Percentiles rank a stretch among this genome's conserved stretches.
These are phyloP conservation scores for Truncatella angustata DNA, from an alignment of 2,329 filamentous ascomycete genomes.

Conservation along the genomic window DNA sequence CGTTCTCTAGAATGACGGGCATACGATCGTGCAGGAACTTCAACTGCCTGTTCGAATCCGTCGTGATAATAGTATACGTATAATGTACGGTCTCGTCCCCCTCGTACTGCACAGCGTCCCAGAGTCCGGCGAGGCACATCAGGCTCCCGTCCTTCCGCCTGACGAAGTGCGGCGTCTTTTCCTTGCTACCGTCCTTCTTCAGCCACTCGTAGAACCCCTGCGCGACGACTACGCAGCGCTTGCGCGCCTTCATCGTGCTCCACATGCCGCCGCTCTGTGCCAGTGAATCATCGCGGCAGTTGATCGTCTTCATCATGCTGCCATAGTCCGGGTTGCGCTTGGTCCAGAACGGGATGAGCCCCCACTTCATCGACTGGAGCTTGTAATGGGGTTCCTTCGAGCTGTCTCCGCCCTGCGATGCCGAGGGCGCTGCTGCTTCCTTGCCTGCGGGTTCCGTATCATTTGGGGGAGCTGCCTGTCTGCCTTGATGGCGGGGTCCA, in stretches of 20 bases:
- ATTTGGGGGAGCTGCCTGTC: neutral
- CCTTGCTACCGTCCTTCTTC: conserved; percentile 67
- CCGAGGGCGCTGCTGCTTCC: conserved; percentile 15
- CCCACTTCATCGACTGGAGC: conserved; percentile 94
- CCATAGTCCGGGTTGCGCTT: conserved; percentile 78
- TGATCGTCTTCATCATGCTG: conserved; percentile 83
- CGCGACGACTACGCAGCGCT: conserved; percentile 83
- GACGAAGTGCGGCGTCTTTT: conserved; percentile 82
- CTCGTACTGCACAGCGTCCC: conserved; percentile 84
- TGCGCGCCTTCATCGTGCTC: conserved; percentile 84
- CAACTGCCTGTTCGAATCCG: conserved; percentile 77
- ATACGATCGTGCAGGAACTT: conserved; percentile 91
- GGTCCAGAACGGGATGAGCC: conserved; percentile 89
- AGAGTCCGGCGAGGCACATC: conserved; percentile 88
- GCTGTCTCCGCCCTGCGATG: conserved; percentile 19
- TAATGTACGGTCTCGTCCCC: conserved; percentile 62
- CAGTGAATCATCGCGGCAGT: conserved; percentile 88
- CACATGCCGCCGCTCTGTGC: conserved; percentile 78
- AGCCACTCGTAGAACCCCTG: conserved; percentile 98
- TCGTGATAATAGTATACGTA: conserved; percentile 94
- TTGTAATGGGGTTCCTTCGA: conserved; percentile 61
- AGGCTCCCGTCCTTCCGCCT: conserved; percentile 78
- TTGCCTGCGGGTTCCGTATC: conserved; percentile 12
- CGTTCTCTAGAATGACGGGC: conserved; percentile 85
- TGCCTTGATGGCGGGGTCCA: conserved; percentile 31